These are phyloP conservation scores for Fusarium bulbicola DNA, from an alignment of 2,329 filamentous ascomycete species.

Conservation along the genomic window DNA sequence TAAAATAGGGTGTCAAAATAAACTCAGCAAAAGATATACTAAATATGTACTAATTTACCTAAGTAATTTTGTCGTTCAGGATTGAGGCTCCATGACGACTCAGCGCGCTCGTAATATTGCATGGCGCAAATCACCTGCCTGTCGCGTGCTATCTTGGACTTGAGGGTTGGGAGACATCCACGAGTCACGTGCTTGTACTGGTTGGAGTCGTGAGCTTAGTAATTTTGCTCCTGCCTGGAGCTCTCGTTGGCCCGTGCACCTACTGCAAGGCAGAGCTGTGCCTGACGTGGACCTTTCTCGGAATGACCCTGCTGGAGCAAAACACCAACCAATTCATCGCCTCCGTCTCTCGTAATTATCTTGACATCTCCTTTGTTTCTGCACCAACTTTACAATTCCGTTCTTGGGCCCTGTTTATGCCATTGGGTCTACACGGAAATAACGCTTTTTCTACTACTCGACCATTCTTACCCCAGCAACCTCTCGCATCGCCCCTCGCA, in stretches of 20 bases:
- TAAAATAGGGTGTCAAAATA: background rate
- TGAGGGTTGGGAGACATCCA: background rate
- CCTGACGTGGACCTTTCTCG: slow-evolving; percentile 57
- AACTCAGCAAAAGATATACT: background rate
- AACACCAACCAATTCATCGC: slow-evolving; percentile 41
- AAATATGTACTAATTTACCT: background rate
- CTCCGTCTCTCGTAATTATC: slow-evolving; percentile 25
- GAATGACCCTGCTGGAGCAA: slow-evolving; percentile 44
- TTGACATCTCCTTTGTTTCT: slow-evolving; percentile 13
- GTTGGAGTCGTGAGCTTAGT: slow-evolving; percentile 25
- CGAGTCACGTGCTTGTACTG: slow-evolving; percentile 9
- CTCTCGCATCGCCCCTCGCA: slow-evolving; percentile 30
- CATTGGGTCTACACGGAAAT: slow-evolving; percentile 35
- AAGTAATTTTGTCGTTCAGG: background rate
- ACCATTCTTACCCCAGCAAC: slow-evolving; percentile 23
- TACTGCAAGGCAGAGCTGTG: slow-evolving; percentile 52
- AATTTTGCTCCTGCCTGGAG: slow-evolving; percentile 37
- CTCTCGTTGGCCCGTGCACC: slow-evolving; percentile 41
- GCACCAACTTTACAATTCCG: slow-evolving; percentile 5
- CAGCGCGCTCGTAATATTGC: background rate
- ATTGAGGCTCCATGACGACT: background rate
- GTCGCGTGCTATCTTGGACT: slow-evolving; percentile 1
- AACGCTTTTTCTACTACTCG: slow-evolving; percentile 23
- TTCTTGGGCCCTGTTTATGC: slow-evolving; percentile 31
- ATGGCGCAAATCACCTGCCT: background rate